Base-by-base conservation (phyloP, 2,329 filamentous ascomycete species). In the Mycosphaerelloides madeirae region DNA sequence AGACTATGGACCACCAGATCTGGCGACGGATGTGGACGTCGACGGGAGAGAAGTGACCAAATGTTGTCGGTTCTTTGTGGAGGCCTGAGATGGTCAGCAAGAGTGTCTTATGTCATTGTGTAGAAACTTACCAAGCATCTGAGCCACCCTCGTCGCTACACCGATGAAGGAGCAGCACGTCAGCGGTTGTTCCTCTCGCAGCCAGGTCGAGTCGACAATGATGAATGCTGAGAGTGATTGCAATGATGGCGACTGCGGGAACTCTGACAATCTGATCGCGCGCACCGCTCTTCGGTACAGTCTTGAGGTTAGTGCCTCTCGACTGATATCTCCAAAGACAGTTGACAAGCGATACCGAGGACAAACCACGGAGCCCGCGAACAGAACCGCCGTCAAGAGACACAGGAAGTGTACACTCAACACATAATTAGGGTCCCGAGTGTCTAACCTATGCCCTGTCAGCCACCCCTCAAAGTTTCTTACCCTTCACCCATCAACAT, bases 1-100 rank as follows among this genome's bases (percentile, higher is more conserved):
- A 68, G 19, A 73, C 66, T 29, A 74, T 70, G 48, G 73, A 70
- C 69, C 70, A 73, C 71, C 71, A 74, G 38, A 74, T 57, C 13
- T 70, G 63, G 38, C 71, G 64, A 19, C 71, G 62, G 32, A 68
- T 64, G 50, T 74, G 70, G 3, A 70, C 70, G 50, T 72, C 69
- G 28, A 65, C 65, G 3, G 68, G 58, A 9, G 63, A 58, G 37
- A 75, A 68, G 5, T 68, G 68, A 6, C 48, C 48, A 48, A 74
- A 74, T 16, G 72, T 67, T 0, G 68, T 68, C 2, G 71, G 71
- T 43, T 76, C 73, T 14, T 71, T 67, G 55, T 74, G 71, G 3
- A 74, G 57, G 12, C 71, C 52, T 53, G 9, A 41, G 13, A 33
- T 25, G 11, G 25, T 36, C 19, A 25, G 36, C 19, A 0, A 15